phyloP scores from a whole-genome alignment of 371 early-diverging fungal genomes.

The Entomophthora muscae region DNA sequence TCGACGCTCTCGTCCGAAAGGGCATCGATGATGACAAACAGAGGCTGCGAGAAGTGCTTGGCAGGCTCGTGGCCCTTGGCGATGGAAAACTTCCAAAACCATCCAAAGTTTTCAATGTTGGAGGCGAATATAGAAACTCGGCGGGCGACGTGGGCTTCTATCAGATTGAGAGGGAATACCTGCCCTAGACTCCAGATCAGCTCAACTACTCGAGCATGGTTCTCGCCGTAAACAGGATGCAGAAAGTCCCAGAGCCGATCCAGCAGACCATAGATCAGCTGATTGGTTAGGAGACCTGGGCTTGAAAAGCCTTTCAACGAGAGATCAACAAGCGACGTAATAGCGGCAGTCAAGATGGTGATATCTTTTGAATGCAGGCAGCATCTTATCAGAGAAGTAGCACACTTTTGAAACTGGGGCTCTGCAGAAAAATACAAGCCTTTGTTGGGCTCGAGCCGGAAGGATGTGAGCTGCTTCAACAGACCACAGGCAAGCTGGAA shows the following conservation, averaged over 20 bases:
- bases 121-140: background rate
- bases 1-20: conserved; percentile 1
- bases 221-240: background rate
- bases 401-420: background rate
- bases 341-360: background rate
- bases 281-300: background rate
- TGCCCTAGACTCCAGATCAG: conserved; percentile 1
- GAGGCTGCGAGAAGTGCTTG: conserved; percentile 4
- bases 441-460: background rate
- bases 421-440: background rate
- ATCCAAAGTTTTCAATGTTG: conserved; percentile 5
- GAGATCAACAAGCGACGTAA: background rate
- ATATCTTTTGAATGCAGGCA: background rate
- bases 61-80: background rate
- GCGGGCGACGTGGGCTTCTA: background rate
- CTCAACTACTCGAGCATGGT: background rate
- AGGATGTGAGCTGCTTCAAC: conserved; percentile 6
- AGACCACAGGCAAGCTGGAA: background rate
- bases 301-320: background rate
- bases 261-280: background rate
- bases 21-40: background rate
- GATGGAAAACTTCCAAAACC: background rate
- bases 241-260: conserved; percentile 1
- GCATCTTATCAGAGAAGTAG: conserved; percentile 1
- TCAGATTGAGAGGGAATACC: background rate